Conservation (phyloP, 257 asterid species). For the Sherardia arvensis region DNA sequence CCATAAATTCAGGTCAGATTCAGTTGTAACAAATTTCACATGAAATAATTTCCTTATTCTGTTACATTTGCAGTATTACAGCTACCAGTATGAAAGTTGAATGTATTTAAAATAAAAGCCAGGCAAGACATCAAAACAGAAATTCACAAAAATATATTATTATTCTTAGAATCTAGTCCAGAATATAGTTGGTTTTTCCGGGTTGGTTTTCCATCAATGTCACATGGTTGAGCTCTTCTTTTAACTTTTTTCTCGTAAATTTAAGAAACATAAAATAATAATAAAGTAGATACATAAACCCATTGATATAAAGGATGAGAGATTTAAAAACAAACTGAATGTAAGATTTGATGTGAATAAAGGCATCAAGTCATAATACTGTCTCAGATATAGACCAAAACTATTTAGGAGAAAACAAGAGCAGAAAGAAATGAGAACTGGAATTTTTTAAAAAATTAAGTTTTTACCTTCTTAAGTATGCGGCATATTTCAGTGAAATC, state of each 20-base stretch:
- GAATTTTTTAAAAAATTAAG: neutral
- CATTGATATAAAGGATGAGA: too few relatives aligned
- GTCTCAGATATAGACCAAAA: neutral
- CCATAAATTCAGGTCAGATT: constrained; percentile 15
- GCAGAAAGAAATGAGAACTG: neutral
- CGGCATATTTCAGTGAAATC: constrained; percentile 95
- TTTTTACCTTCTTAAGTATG: constrained; percentile 77
- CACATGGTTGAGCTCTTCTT: too few relatives aligned
- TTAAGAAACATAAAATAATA: too few relatives aligned
- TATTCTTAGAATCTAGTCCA: too few relatives aligned
- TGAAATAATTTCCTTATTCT: neutral
- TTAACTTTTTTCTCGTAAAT: too few relatives aligned
- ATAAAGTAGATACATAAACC: too few relatives aligned
- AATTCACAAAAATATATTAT: neutral
- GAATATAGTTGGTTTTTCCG: too few relatives aligned
- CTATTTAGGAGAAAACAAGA: neutral
- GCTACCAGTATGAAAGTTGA: too few relatives aligned
- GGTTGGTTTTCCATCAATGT: too few relatives aligned
- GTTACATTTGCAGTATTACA: neutral
- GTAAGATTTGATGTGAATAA: neutral
- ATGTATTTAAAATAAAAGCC: neutral
- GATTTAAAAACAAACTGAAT: neutral
- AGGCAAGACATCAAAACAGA: neutral
- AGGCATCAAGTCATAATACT: neutral
- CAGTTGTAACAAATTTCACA: neutral